Evolutionary conservation across 192 early-diverging fungal genomes (phyloP).

Genomic region (Backusella parvicylindrica): DNA sequence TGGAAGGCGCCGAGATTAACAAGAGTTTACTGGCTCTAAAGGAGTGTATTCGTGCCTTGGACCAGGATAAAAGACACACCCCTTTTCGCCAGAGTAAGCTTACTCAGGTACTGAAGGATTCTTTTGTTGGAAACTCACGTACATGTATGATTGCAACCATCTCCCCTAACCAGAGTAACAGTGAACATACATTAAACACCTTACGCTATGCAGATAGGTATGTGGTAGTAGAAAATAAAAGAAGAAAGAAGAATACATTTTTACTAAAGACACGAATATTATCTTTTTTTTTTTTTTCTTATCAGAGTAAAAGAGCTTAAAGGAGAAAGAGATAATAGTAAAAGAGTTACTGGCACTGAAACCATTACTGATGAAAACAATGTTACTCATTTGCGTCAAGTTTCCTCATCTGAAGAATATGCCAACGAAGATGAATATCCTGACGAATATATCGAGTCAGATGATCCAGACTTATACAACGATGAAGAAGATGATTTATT

Average conservation of each 20-base stretch:
- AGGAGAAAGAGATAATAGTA: constrained; percentile 33
- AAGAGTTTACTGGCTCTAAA: constrained; percentile 96
- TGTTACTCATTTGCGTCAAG: neutral
- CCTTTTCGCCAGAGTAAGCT: constrained; percentile 97
- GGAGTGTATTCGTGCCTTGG: constrained; percentile 96
- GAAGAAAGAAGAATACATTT: constrained; percentile 14
- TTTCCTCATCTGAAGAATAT: constrained; percentile 8
- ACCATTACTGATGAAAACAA: constrained; percentile 6
- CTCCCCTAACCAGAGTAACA: constrained; percentile 92
- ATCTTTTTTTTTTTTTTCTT: neutral
- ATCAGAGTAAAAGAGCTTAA: constrained; percentile 41
- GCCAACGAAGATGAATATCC: constrained; percentile 24
- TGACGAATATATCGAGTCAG: constrained; percentile 27
- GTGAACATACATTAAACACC: constrained; percentile 95
- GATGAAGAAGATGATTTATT: constrained; percentile 31
- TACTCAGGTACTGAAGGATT: constrained; percentile 97
- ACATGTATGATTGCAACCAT: constrained; percentile 99
- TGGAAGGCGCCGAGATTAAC: constrained; percentile 99
- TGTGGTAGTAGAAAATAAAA: constrained; percentile 34
- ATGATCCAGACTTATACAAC: constrained; percentile 32
- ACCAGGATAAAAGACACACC: constrained; percentile 92
- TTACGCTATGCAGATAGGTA: constrained; percentile 89
- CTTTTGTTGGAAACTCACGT: constrained; percentile 94
- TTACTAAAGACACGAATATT: constrained; percentile 15
- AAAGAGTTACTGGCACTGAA: neutral